Evolutionary conservation across 495 filamentous ascomycete genomes (phyloP).

Genomic region (Penicillium paradoxum): DNA sequence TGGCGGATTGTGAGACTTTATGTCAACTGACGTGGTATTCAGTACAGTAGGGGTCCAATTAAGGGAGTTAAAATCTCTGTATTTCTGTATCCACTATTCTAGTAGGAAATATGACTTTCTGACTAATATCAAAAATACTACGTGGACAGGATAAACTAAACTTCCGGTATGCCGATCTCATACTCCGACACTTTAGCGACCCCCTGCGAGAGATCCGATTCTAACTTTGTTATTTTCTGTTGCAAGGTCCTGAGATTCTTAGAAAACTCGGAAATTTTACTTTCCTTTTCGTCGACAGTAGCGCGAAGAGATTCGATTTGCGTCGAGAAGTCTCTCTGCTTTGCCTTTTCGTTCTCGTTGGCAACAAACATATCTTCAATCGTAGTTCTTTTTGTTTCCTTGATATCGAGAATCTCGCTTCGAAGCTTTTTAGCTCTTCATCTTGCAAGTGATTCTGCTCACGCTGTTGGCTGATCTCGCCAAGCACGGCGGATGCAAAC

Average conservation of each 20-base stretch:
- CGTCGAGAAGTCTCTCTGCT: conserved; percentile 2
- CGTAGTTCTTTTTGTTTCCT: conserved; percentile 8
- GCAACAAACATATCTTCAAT: conserved; percentile 4
- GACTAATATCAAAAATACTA: no score
- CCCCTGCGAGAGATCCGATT: conserved; percentile 6
- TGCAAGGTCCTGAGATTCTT: not conserved
- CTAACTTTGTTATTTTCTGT: not conserved
- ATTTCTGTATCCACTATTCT: no score
- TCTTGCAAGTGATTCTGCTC: conserved; percentile 7
- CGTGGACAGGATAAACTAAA: no score
- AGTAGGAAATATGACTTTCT: no score
- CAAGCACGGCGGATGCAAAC: conserved; percentile 2
- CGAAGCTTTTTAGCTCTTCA: conserved; percentile 10
- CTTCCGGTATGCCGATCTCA: no score
- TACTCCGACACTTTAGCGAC: no score
- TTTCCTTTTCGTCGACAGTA: conserved; percentile 9
- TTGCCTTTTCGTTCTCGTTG: conserved; percentile 11
- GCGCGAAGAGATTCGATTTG: conserved; percentile 6
- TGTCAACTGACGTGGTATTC: no score
- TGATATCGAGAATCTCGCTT: conserved; percentile 8
- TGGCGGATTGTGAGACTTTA: conserved; percentile 6
- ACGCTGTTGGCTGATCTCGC: conserved; percentile 1
- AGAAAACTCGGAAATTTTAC: conserved; percentile 3
- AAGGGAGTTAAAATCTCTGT: no score
- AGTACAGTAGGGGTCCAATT: no score